A percentile compares a stretch with the other conserved stretches of the same genome.
Evolutionary conservation across 257 asterid genomes (phyloP).

Genomic region (Ajuga chamaepitys): DNA sequence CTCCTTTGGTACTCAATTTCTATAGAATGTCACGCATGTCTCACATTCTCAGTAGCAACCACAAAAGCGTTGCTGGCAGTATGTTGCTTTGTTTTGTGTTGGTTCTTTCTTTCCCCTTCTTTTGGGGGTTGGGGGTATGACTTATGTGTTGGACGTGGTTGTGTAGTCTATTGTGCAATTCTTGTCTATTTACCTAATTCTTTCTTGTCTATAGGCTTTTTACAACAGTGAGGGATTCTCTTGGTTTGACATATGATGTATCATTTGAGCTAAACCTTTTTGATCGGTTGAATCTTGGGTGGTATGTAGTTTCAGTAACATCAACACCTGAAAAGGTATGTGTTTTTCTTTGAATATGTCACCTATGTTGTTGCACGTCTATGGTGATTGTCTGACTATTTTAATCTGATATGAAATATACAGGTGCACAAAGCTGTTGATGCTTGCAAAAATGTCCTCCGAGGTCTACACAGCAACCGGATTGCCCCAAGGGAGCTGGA

Average conservation of each 20-base stretch:
- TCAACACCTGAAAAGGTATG: slow-evolving; percentile 96
- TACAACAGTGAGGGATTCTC: slow-evolving; percentile 98
- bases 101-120: not conserved
- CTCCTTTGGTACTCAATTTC: too few relatives aligned
- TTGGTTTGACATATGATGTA: slow-evolving; percentile 93
- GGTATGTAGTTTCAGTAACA: slow-evolving; percentile 96
- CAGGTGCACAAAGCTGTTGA: slow-evolving; percentile 99
- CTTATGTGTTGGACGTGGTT: too few relatives aligned
- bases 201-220: slow-evolving; percentile 55
- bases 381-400: slow-evolving; percentile 13
- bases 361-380: slow-evolving; percentile 3
- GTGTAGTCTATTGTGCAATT: not conserved
- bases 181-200: not conserved
- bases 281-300: slow-evolving; percentile 95
- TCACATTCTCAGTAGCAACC: too few relatives aligned
- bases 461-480: slow-evolving; percentile 72
- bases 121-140: not conserved
- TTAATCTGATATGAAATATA: slow-evolving; percentile 6
- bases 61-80: too few relatives aligned
- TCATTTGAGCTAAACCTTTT: slow-evolving; percentile 95
- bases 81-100: not conserved
- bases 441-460: slow-evolving; percentile 95
- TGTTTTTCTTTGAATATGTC: not conserved
- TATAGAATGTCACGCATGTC: too few relatives aligned
- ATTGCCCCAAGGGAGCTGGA: slow-evolving; percentile 94